Evolutionary conservation across 805 yeast genomes (phyloP).

Genomic region (Vanderwaltozyma tropicalis): DNA sequence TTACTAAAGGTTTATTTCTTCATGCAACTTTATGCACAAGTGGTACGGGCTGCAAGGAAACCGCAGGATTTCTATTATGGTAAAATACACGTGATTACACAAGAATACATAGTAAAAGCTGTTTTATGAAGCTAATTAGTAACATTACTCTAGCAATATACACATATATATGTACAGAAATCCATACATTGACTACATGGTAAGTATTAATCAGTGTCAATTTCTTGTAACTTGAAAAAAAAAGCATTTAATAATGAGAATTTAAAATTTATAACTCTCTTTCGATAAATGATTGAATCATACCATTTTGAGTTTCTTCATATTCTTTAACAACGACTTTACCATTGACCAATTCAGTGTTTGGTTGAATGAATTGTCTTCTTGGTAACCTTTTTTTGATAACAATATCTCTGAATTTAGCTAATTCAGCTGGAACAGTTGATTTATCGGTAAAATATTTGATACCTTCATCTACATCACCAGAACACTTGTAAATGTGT

Average conservation of each 20-base stretch:
- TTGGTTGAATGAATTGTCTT: constrained; percentile 75
- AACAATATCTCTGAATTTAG: constrained; percentile 57
- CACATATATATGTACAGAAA: no score
- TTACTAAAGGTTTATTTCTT: no score
- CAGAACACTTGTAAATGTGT: constrained; percentile 73
- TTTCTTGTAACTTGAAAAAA: neutral
- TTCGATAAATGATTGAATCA: constrained; percentile 69
- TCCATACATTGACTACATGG: no score
- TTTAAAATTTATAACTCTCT: constrained; percentile 30
- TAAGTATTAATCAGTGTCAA: no score
- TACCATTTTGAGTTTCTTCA: constrained; percentile 59
- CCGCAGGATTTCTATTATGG: no score
- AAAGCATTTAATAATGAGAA: neutral
- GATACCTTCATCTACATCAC: constrained; percentile 55
- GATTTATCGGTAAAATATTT: constrained; percentile 58
- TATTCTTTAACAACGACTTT: constrained; percentile 50
- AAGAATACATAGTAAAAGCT: no score
- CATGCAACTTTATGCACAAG: no score
- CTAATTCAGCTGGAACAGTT: constrained; percentile 51
- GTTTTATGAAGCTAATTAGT: no score
- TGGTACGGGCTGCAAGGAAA: no score
- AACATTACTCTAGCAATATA: no score
- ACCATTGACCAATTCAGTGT: constrained; percentile 39
- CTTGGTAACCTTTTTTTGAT: constrained; percentile 70
- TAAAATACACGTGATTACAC: no score